These are phyloP conservation scores for Termitomyces heimii DNA, from an alignment of 768 basidiomycete genomes.

Conservation along the genomic window DNA sequence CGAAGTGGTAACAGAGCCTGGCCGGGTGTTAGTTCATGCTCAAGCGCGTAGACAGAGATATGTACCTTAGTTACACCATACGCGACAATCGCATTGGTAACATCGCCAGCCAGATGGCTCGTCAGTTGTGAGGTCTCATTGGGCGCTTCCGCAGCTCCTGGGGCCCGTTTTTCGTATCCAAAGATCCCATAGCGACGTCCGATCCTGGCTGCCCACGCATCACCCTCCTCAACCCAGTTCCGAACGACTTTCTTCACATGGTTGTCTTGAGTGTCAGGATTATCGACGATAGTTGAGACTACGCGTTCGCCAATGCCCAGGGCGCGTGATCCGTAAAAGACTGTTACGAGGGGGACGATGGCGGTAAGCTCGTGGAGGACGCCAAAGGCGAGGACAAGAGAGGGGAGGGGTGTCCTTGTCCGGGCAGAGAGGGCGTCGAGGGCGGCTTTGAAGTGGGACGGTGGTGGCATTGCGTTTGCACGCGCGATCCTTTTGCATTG, in stretches of 20 bases:
- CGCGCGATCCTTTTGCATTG: neutral
- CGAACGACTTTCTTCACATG: conserved; percentile 38
- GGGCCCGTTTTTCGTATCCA: conserved; percentile 57
- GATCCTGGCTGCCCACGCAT: conserved; percentile 61
- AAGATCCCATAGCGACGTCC: conserved; percentile 77
- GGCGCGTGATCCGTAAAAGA: conserved; percentile 66
- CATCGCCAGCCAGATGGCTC: conserved; percentile 58
- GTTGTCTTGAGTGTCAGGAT: conserved; percentile 7
- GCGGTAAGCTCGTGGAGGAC: conserved; percentile 86
- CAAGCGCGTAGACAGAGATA: neutral
- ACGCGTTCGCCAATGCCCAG: conserved; percentile 66
- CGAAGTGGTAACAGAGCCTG: conserved; percentile 73
- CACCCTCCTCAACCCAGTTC: conserved; percentile 75
- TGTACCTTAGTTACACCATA: conserved; percentile 75
- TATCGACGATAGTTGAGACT: conserved; percentile 33
- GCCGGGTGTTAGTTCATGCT: neutral
- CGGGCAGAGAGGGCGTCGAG: conserved; percentile 57
- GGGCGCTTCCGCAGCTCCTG: conserved; percentile 20
- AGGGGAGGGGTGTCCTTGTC: conserved; percentile 72
- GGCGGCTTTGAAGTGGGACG: conserved; percentile 38
- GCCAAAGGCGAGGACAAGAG: conserved; percentile 72
- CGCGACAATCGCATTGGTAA: conserved; percentile 78
- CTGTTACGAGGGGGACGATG: conserved; percentile 61
- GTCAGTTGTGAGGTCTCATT: conserved; percentile 21
- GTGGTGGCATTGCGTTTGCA: neutral